phyloP scores from a whole-genome alignment of 1,284 basidiomycete genomes.

The Xerocomus nothofagi region DNA sequence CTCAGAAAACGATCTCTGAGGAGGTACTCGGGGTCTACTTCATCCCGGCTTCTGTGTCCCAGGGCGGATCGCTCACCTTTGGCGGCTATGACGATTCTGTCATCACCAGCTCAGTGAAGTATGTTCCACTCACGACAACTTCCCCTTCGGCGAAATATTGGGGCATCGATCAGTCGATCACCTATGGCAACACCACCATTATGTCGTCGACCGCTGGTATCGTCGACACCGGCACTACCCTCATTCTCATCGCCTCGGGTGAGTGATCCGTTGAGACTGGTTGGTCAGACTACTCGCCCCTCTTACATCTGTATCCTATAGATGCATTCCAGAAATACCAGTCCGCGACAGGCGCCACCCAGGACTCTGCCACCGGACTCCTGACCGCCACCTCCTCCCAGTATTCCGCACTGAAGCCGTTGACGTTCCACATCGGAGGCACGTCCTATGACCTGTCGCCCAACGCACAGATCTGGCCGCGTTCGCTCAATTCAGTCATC shows the following conservation, averaged over 20 bases:
- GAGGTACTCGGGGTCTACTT: constrained; percentile 54
- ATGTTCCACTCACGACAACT: constrained; percentile 51
- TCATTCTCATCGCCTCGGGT: constrained; percentile 43
- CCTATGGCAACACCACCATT: constrained; percentile 43
- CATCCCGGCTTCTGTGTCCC: constrained; percentile 38
- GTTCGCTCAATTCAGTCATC: constrained; percentile 42
- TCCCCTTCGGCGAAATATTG: constrained; percentile 49
- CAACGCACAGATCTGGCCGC: constrained; percentile 59
- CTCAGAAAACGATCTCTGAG: constrained; percentile 43
- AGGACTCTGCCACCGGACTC: constrained; percentile 45
- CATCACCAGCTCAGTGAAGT: constrained; percentile 47
- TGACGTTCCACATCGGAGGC: constrained; percentile 44
- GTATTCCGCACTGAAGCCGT: constrained; percentile 40
- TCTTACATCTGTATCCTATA: constrained; percentile 2
- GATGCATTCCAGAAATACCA: constrained; percentile 56
- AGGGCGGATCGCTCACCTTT: constrained; percentile 47
- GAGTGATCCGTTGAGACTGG: background rate
- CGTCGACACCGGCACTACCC: constrained; percentile 59
- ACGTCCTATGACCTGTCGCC: constrained; percentile 41
- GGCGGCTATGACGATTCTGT: constrained; percentile 47
- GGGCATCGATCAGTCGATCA: constrained; percentile 55
- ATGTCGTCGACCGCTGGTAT: constrained; percentile 47
- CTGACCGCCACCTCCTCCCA: constrained; percentile 41
- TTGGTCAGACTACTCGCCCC: background rate
- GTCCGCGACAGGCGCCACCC: constrained; percentile 50